Conservation (phyloP, 148 eudicot genomes). For the Rhododendron simsii region DNA sequence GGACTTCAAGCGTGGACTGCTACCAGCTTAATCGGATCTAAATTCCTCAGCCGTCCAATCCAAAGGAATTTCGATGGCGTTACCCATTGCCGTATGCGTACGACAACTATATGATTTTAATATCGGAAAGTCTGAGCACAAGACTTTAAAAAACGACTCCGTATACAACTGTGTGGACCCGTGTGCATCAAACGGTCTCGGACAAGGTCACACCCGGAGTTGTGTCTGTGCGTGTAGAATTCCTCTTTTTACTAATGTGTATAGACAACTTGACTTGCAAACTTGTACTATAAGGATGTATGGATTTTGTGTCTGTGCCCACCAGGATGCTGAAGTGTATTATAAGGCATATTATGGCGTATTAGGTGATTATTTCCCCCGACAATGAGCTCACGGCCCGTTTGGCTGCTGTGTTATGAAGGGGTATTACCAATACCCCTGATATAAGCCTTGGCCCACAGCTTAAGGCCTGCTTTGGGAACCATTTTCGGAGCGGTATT, state of each 20-base stretch:
- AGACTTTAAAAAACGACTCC: too few relatives aligned
- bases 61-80: neutral
- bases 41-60: neutral
- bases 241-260: too few relatives aligned
- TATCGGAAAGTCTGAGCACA: neutral
- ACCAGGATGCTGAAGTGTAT: neutral
- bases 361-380: neutral
- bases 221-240: too few relatives aligned
- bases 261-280: neutral
- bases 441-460: too few relatives aligned
- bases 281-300: neutral
- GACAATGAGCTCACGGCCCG: neutral
- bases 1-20: constrained; percentile 19
- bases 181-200: neutral
- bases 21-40: neutral
- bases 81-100: neutral
- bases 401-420: too few relatives aligned
- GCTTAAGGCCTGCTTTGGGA: too few relatives aligned
- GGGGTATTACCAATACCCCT: too few relatives aligned
- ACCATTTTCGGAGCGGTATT: too few relatives aligned
- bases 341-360: neutral
- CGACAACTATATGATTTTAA: neutral
- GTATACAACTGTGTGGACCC: neutral
- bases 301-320: neutral
- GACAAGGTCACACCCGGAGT: neutral